phyloP scores from a whole-genome alignment of 768 basidiomycete species.

The Zangia roseola region DNA sequence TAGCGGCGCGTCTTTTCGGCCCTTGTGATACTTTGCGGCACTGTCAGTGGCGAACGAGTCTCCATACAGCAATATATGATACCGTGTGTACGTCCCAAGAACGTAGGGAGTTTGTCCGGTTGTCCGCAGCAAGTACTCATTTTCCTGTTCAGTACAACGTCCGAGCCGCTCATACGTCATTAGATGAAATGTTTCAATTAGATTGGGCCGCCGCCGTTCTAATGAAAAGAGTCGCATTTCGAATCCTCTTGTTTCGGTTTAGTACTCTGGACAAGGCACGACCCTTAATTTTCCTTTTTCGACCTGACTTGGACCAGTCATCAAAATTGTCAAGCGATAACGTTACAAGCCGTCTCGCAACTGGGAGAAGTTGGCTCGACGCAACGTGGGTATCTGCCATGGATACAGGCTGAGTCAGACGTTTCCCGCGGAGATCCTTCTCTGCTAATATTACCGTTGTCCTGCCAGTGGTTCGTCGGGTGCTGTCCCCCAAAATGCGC shows the following conservation, averaged over 20 bases:
- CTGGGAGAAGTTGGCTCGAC: conserved; percentile 14
- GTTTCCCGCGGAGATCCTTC: conserved; percentile 31
- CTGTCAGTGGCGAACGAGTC: conserved; percentile 3
- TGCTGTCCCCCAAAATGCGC: conserved; percentile 15
- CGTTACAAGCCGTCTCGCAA: conserved; percentile 21
- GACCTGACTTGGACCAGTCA: conserved; percentile 6
- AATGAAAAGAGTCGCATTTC: not conserved
- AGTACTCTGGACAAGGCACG: conserved; percentile 1
- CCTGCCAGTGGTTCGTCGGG: conserved; percentile 5
- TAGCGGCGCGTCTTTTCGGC: conserved; percentile 13
- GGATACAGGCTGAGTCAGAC: conserved; percentile 22
- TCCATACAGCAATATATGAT: conserved; percentile 5
- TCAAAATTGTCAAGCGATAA: conserved; percentile 17
- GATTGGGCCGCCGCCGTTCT: too few relatives aligned
- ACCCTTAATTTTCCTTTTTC: conserved; percentile 11
- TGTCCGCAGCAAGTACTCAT: conserved; percentile 6
- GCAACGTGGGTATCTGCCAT: conserved; percentile 28
- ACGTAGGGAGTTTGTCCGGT: conserved; percentile 1
- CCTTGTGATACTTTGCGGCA: conserved; percentile 7
- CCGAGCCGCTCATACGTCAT: not conserved
- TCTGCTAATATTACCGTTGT: conserved; percentile 7
- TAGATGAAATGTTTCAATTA: conserved; percentile 10
- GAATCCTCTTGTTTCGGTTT: not conserved
- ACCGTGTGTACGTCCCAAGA: conserved; percentile 1
- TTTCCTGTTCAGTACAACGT: not conserved